These are phyloP conservation scores for Pythium insidiosum DNA, from an alignment of 352 stramenopile species.

Conservation along the genomic window DNA sequence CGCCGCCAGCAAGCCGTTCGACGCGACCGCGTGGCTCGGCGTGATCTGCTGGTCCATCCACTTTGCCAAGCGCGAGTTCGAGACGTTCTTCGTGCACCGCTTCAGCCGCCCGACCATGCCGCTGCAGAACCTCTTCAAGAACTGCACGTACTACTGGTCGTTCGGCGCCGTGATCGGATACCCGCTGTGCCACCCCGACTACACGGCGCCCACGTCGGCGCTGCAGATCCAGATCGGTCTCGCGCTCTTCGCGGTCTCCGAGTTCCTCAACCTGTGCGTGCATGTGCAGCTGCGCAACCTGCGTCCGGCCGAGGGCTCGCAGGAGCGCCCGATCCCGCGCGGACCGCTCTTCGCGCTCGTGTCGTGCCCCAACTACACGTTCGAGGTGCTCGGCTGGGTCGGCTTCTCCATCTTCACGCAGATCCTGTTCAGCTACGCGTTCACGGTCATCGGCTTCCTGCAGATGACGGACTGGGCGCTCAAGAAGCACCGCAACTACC, in stretches of 20 bases:
- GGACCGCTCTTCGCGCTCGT: slow-evolving; percentile 76
- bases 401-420: slow-evolving; percentile 84
- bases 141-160: slow-evolving; percentile 86
- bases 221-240: slow-evolving; percentile 50
- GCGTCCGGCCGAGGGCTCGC: slow-evolving; percentile 65
- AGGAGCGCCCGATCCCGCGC: slow-evolving; percentile 60
- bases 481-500: slow-evolving; percentile 84
- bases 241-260: slow-evolving; percentile 53
- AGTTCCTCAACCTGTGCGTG: slow-evolving; percentile 79
- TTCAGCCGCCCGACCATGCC: slow-evolving; percentile 87
- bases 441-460: slow-evolving; percentile 77
- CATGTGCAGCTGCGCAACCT: slow-evolving; percentile 83
- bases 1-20: slow-evolving; percentile 25
- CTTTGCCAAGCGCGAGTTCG: slow-evolving; percentile 83
- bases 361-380: slow-evolving; percentile 89
- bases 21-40: slow-evolving; percentile 40
- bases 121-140: slow-evolving; percentile 86
- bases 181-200: slow-evolving; percentile 71
- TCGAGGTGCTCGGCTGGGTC: slow-evolving; percentile 86
- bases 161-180: slow-evolving; percentile 82
- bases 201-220: slow-evolving; percentile 35
- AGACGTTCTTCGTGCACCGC: slow-evolving; percentile 87
- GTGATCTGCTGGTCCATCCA: slow-evolving; percentile 66
- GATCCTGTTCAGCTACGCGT: slow-evolving; percentile 75
- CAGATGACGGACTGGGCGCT: slow-evolving; percentile 89